These are phyloP conservation scores for Colletotrichum sp. DNA, from an alignment of 2,329 filamentous ascomycete genomes.

Conservation along the genomic window DNA sequence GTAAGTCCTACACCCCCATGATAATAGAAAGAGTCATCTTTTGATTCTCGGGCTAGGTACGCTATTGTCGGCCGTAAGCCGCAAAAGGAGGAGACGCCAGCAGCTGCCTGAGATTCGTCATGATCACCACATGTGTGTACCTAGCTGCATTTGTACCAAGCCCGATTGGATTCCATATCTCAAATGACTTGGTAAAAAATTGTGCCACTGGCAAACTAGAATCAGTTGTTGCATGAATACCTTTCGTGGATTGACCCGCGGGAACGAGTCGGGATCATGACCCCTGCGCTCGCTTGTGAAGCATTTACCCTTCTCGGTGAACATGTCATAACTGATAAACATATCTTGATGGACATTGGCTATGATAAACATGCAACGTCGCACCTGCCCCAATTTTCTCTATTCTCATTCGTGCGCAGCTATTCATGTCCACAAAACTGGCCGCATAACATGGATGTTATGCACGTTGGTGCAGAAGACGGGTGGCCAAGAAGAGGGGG, in stretches of 20 bases:
- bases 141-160: no score
- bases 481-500: background rate
- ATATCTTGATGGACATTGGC: background rate
- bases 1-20: no score
- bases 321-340: background rate
- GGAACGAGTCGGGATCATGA: background rate
- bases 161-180: no score
- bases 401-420: background rate
- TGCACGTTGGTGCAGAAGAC: background rate
- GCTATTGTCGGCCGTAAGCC: background rate
- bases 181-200: no score
- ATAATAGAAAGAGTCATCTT: no score
- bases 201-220: no score
- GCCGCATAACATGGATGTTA: slow-evolving; percentile 7
- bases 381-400: background rate
- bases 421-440: background rate
- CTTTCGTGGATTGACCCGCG: no score
- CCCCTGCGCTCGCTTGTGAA: background rate
- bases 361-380: background rate
- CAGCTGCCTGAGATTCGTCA: no score
- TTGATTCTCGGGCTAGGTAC: no score
- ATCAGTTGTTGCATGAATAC: no score
- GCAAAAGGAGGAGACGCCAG: background rate
- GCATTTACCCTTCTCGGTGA: background rate
- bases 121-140: no score